Base-by-base conservation (phyloP, 768 basidiomycete genomes). In the Rhodotorula taiwanensis region DNA sequence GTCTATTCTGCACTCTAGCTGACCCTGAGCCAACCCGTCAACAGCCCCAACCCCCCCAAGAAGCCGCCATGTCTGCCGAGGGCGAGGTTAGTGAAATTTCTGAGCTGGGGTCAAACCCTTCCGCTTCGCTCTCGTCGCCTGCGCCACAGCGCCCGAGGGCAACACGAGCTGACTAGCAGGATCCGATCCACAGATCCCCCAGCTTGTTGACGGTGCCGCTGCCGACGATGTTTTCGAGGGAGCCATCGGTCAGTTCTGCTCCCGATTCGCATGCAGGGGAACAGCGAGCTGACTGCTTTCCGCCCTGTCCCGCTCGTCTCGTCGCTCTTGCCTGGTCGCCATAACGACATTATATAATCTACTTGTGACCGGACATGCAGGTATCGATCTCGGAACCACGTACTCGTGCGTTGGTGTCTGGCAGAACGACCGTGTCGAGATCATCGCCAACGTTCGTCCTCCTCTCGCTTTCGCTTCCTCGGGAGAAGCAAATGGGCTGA, bases 341-440 rank as follows among this genome's bases (percentile, higher is more conserved):
- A n/a, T n/a, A n/a, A n/a, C n/a, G n/a, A n/a, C n/a, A n/a, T n/a
- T n/a, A n/a, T n/a, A n/a, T n/a, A n/a, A n/a, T n/a, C n/a, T n/a
- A n/a, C n/a, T n/a, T n/a, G n/a, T n/a, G n/a, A n/a, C n/a, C n/a
- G n/a, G n/a, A 5, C 41, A 20, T 9, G 6, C 52, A 70, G 69
- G 68, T 57, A 70, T 70, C 65, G 69, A 70, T 45, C 57, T 70
- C 56, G 69, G 69, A 59, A 70, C 69, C 68, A 98, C 93, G 72
- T 98, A 97, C 84, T 94, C 91, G 52, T 98, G 93, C 77, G 94
- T 97, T 73, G 94, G 91, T 81, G 92, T 98, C 75, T 97, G 93
- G 93, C 90, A 94, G 83, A 92, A 95, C 79, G 94, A 98, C 83
- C 91, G 94, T 74, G 93, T 98, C 74, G 93, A 98, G 79, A 97